A percentile compares a stretch with the other conserved stretches of the same genome.
Evolutionary conservation across 768 basidiomycete genomes (phyloP).

Genomic region (Inosperma sp.): DNA sequence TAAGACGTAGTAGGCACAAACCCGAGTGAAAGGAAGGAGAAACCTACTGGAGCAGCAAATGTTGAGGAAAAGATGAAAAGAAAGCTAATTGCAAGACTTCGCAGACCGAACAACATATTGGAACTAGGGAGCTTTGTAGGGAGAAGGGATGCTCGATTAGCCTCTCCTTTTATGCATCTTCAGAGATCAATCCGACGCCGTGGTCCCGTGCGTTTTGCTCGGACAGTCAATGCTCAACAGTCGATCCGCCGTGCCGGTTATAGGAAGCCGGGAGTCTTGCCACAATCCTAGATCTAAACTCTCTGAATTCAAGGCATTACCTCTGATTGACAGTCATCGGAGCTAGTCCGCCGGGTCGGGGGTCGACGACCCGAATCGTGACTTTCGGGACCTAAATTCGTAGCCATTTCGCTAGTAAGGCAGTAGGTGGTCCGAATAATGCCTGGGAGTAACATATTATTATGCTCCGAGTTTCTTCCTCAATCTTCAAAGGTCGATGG

Average conservation of each 20-base stretch:
- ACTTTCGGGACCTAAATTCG: slow-evolving; percentile 9
- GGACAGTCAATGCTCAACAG: slow-evolving; percentile 27
- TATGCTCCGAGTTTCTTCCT: too few species aligned
- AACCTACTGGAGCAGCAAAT: slow-evolving; percentile 38
- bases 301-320: neutral
- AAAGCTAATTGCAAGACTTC: slow-evolving; percentile 32
- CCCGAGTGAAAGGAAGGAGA: slow-evolving; percentile 5
- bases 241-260: slow-evolving; percentile 37
- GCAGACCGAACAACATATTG: slow-evolving; percentile 32
- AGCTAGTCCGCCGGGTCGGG: slow-evolving; percentile 20
- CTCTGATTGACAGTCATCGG: slow-evolving; percentile 21
- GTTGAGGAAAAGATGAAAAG: slow-evolving; percentile 31
- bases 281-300: neutral
- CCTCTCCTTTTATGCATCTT: slow-evolving; percentile 34
- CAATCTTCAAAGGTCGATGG: slow-evolving; percentile 5
- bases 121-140: slow-evolving; percentile 22
- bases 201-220: slow-evolving; percentile 26
- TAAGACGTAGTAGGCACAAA: slow-evolving; percentile 2
- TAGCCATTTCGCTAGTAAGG: slow-evolving; percentile 1
- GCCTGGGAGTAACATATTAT: too few species aligned
- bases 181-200: slow-evolving; percentile 35
- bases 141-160: slow-evolving; percentile 15
- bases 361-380: slow-evolving; percentile 14
- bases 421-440: slow-evolving; percentile 3
- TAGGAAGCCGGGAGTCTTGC: slow-evolving; percentile 6